Conservation (phyloP, 2,329 filamentous ascomycete genomes). For the Coniochaeta hoffmannii region DNA sequence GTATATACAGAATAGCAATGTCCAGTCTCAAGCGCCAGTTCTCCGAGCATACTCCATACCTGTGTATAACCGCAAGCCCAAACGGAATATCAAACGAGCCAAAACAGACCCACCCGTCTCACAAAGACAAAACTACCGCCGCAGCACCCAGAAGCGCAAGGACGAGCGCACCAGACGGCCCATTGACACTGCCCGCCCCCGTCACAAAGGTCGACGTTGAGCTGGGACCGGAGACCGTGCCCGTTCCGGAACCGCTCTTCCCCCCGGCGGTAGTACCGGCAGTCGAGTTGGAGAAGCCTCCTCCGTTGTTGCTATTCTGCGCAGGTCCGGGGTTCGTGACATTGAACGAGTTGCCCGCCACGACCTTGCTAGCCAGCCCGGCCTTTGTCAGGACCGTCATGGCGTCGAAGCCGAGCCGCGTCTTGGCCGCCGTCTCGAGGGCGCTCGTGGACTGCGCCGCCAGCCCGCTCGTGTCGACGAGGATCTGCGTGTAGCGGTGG, state of each 20-base stretch:
- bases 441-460: conserved; percentile 3
- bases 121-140: neutral
- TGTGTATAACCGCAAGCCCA: neutral
- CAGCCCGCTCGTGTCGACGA: conserved; percentile 27
- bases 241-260: neutral
- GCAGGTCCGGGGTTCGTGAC: conserved; percentile 28
- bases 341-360: conserved; percentile 30
- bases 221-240: neutral
- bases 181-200: neutral
- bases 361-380: conserved; percentile 21
- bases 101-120: neutral
- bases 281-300: neutral
- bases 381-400: conserved; percentile 21
- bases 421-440: conserved; percentile 21
- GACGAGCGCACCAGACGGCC: neutral
- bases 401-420: conserved; percentile 24
- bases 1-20: neutral
- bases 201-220: neutral
- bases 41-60: neutral
- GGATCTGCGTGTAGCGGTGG: conserved; percentile 31
- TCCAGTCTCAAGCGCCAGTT: neutral
- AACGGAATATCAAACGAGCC: neutral
- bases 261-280: neutral
- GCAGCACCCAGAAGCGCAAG: neutral
- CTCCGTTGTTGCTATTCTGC: neutral